These are phyloP conservation scores for Microbotryum intermedium DNA, from an alignment of 1,284 basidiomycete species.

Conservation along the genomic window DNA sequence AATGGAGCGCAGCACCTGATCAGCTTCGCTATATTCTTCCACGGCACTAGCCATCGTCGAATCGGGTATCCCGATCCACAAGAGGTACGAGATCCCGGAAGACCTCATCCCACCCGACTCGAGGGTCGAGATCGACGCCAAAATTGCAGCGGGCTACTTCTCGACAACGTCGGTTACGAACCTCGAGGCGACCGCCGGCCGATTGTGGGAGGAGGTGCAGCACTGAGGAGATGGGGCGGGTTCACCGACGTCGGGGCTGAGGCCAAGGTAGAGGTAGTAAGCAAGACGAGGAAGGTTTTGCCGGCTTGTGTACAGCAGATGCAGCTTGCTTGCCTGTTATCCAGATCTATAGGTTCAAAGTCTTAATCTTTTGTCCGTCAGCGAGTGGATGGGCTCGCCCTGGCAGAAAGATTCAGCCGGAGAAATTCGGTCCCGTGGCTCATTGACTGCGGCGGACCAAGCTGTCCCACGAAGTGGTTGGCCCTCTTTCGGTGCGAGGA, in stretches of 20 bases:
- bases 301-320: background rate
- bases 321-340: background rate
- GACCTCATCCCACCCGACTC: conserved; percentile 75
- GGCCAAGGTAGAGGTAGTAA: background rate
- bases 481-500: too few relatives aligned
- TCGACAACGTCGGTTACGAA: conserved; percentile 69
- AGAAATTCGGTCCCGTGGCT: too few relatives aligned
- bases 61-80: conserved; percentile 73
- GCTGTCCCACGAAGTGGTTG: too few relatives aligned
- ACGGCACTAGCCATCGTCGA: conserved; percentile 52
- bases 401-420: too few relatives aligned
- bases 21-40: background rate
- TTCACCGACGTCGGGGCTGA: background rate
- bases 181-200: conserved; percentile 77
- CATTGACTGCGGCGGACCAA: too few relatives aligned
- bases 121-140: conserved; percentile 89
- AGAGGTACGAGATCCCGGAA: conserved; percentile 74
- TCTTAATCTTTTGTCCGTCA: background rate
- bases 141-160: conserved; percentile 78
- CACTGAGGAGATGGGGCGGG: conserved; percentile 11
- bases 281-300: background rate
- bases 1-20: background rate
- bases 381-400: background rate
- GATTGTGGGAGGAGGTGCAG: conserved; percentile 52
- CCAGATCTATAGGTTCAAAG: background rate